Conservation (phyloP, 2,329 filamentous ascomycete genomes). For the Fusarium tanahbumbuense region DNA sequence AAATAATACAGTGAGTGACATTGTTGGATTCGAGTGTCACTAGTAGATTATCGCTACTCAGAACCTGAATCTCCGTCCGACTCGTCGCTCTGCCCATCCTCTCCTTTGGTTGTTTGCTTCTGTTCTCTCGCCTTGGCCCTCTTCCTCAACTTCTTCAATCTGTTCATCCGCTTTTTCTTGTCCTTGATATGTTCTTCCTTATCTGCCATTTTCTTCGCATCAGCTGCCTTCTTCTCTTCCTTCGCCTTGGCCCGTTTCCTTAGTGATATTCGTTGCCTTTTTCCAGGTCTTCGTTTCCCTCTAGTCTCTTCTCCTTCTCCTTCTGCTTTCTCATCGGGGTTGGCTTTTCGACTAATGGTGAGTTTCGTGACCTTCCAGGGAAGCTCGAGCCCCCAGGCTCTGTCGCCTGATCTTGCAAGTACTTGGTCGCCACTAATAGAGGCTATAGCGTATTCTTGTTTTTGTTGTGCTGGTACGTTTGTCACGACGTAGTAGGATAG, state of each 20-base stretch:
- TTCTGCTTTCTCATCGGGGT: conserved; percentile 12
- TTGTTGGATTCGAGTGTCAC: background rate
- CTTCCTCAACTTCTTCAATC: conserved; percentile 69
- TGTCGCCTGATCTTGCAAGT: conserved; percentile 54
- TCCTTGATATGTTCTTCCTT: conserved; percentile 69
- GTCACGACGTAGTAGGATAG: conserved; percentile 62
- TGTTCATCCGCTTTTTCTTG: conserved; percentile 72
- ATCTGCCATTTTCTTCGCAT: conserved; percentile 54
- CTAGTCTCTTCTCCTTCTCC: conserved; percentile 29
- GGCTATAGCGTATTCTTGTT: conserved; percentile 55
- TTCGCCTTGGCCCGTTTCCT: conserved; percentile 59
- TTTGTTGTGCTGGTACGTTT: conserved; percentile 52
- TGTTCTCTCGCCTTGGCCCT: conserved; percentile 67
- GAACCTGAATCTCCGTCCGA: conserved; percentile 32
- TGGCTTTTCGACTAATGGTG: conserved; percentile 49
- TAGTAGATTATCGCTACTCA: conserved; percentile 14
- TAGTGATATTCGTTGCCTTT: conserved; percentile 67
- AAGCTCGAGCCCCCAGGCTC: conserved; percentile 68
- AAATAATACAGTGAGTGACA: background rate
- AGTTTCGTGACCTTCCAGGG: conserved; percentile 68
- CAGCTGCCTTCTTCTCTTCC: conserved; percentile 55
- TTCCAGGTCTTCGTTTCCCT: conserved; percentile 63
- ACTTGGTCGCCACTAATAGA: conserved; percentile 67
- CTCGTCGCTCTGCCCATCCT: conserved; percentile 34
- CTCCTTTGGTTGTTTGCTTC: conserved; percentile 53